A percentile compares a stretch with the other conserved stretches of the same genome.
phyloP scores from a whole-genome alignment of 1,284 basidiomycete genomes.

The Mycena sp. region DNA sequence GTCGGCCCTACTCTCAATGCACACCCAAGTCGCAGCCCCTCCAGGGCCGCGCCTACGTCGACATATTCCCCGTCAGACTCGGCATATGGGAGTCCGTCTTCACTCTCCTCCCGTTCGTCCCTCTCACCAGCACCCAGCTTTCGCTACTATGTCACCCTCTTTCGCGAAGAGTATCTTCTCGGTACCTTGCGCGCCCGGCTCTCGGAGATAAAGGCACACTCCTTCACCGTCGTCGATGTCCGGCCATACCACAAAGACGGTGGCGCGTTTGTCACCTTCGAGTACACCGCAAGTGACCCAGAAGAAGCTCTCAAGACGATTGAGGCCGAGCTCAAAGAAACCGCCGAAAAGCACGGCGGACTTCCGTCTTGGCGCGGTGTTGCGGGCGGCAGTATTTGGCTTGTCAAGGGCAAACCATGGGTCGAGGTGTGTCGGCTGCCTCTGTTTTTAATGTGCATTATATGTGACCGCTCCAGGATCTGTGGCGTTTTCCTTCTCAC shows the following conservation, averaged over 20 bases:
- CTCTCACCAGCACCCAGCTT: conserved; percentile 49
- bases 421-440: conserved; percentile 71
- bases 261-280: conserved; percentile 87
- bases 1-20: too few relatives aligned
- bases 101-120: conserved; percentile 4
- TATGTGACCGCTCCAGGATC: conserved; percentile 64
- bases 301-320: conserved; percentile 59
- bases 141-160: conserved; percentile 67
- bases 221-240: conserved; percentile 65
- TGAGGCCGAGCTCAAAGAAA: conserved; percentile 54
- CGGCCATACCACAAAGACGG: conserved; percentile 81
- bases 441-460: not conserved
- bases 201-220: conserved; percentile 57
- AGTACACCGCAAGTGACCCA: conserved; percentile 58
- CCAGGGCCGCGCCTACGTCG: conserved; percentile 52
- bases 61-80: conserved; percentile 63
- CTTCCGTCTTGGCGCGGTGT: conserved; percentile 73
- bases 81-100: conserved; percentile 61
- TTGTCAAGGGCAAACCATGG: conserved; percentile 87
- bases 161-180: conserved; percentile 65
- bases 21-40: too few relatives aligned
- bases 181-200: conserved; percentile 58
- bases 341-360: conserved; percentile 58
- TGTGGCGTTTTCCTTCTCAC: conserved; percentile 82
- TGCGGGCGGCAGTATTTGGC: conserved; percentile 70